Conservation (phyloP, 1,284 basidiomycete genomes). For the Melampsora abietis-canadensis region DNA sequence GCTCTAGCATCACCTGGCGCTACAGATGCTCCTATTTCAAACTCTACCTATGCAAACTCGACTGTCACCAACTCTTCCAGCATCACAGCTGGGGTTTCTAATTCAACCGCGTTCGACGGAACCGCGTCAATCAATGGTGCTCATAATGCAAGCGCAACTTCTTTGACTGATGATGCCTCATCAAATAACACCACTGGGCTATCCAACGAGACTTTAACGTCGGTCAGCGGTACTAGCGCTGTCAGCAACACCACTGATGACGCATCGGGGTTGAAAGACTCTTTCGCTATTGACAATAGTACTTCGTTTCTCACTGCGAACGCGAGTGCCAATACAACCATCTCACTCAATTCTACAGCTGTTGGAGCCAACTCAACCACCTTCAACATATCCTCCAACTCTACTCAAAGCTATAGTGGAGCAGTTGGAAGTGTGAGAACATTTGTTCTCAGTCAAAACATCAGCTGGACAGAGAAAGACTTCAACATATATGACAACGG, state of each 20-base stretch:
- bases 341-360: no score
- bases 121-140: neutral
- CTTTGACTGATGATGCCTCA: neutral
- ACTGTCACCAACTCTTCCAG: neutral
- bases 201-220: neutral
- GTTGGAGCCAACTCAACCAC: neutral
- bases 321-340: neutral
- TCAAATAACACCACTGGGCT: neutral
- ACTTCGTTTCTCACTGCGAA: neutral
- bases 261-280: neutral
- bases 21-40: neutral
- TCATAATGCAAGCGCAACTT: neutral
- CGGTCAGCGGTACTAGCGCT: neutral
- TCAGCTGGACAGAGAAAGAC: slow-evolving; percentile 15
- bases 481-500: slow-evolving; percentile 18
- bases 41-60: slow-evolving; percentile 1
- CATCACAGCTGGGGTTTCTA: neutral
- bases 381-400: neutral
- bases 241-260: neutral
- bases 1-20: neutral
- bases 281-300: neutral
- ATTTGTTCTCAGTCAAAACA: slow-evolving; percentile 18
- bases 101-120: neutral
- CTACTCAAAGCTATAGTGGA: no score
- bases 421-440: neutral